Conservation (phyloP, 2,329 filamentous ascomycete species). For the Colletotrichum endophyticum region DNA sequence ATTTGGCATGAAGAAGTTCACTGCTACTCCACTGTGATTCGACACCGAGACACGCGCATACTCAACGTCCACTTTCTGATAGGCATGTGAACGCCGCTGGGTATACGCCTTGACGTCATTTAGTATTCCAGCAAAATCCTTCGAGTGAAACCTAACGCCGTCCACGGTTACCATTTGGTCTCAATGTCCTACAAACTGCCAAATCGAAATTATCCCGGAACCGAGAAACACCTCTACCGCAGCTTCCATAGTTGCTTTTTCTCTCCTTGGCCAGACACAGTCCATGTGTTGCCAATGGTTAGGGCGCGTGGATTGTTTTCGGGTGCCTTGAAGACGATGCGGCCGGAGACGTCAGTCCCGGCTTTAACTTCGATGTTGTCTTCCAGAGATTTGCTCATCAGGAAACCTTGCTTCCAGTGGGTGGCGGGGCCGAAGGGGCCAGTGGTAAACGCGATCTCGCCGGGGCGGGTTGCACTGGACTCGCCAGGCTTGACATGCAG, state of each 20-base stretch:
- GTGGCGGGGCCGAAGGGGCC: conserved; percentile 78
- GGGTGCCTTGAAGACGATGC: conserved; percentile 73
- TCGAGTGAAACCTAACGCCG: background rate
- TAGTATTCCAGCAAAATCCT: background rate
- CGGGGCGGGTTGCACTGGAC: conserved; percentile 61
- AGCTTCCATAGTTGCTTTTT: conserved; percentile 57
- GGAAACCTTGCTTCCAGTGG: conserved; percentile 88
- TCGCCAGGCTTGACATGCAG: conserved; percentile 63
- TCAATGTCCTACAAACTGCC: background rate
- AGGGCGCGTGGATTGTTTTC: conserved; percentile 73
- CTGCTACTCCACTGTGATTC: background rate
- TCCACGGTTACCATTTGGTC: background rate
- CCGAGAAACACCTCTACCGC: conserved; percentile 33
- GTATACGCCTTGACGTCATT: background rate
- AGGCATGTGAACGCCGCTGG: background rate
- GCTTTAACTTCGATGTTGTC: conserved; percentile 50
- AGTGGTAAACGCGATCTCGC: conserved; percentile 85
- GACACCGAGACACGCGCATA: background rate
- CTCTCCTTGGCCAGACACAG: conserved; percentile 43
- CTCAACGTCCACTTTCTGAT: background rate
- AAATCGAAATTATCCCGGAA: background rate
- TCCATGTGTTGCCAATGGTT: conserved; percentile 69
- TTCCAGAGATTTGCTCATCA: conserved; percentile 69
- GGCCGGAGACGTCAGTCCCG: conserved; percentile 66
- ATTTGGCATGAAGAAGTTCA: background rate